Evolutionary conservation across 441 rosid genomes (phyloP).

Genomic region (Sinapis alba): DNA sequence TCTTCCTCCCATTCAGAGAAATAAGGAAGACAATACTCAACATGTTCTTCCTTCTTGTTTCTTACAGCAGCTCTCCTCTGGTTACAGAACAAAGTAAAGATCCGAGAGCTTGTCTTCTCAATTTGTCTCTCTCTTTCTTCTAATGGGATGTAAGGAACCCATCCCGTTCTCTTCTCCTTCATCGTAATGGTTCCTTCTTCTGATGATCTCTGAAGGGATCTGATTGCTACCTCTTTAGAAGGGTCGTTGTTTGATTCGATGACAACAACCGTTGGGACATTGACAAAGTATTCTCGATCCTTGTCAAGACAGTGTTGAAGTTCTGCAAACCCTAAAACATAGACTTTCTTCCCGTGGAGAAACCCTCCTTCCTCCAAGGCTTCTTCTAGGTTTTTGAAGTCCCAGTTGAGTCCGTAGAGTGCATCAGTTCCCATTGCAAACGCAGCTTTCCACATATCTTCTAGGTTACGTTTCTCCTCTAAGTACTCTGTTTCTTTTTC

Average conservation of each 20-base stretch:
- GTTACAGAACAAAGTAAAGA: conserved; percentile 5
- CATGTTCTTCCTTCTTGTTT: conserved; percentile 76
- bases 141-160: neutral
- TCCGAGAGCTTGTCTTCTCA: neutral
- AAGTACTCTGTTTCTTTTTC: neutral
- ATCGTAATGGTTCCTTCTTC: neutral
- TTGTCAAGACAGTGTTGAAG: neutral
- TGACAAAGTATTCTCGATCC: neutral
- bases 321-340: conserved; percentile 54
- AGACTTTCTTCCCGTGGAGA: conserved; percentile 72
- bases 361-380: conserved; percentile 91
- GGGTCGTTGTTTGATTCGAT: neutral
- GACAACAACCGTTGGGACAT: conserved; percentile 8
- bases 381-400: conserved; percentile 79
- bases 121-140: neutral
- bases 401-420: conserved; percentile 56
- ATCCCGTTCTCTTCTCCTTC: neutral
- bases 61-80: conserved; percentile 70
- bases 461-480: neutral
- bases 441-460: neutral
- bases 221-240: neutral
- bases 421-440: neutral
- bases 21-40: conserved; percentile 59
- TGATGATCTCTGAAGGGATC: neutral
- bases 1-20: neutral